Evolutionary conservation across 371 early-diverging fungal species (phyloP).

Genomic region (Mycotypha africana): DNA sequence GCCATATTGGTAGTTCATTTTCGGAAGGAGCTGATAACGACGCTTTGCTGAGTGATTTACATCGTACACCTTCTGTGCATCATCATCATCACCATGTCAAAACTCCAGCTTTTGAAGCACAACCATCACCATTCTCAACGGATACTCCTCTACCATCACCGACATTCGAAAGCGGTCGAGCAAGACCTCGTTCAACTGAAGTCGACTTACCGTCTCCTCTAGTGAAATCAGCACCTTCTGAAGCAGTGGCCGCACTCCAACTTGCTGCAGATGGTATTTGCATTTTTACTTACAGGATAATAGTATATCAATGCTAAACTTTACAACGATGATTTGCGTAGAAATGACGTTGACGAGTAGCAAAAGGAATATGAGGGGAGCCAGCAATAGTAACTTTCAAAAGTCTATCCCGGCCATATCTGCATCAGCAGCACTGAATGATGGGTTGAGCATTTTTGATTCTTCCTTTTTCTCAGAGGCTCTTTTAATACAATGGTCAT

Average conservation of each 20-base stretch:
- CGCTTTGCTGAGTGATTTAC: not conserved
- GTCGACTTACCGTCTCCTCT: slow-evolving; percentile 26
- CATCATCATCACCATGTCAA: slow-evolving; percentile 33
- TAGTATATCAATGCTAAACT: no score
- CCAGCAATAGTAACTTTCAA: no score
- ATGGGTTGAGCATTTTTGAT: slow-evolving; percentile 33
- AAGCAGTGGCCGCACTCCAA: slow-evolving; percentile 42
- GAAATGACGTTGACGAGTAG: no score
- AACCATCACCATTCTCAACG: not conserved
- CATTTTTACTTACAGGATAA: no score
- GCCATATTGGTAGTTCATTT: no score
- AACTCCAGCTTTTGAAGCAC: slow-evolving; percentile 27
- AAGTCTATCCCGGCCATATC: no score
- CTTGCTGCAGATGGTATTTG: slow-evolving; percentile 44
- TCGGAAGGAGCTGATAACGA: no score
- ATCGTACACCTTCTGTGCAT: slow-evolving; percentile 24
- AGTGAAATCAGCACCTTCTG: slow-evolving; percentile 24
- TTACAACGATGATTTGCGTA: no score
- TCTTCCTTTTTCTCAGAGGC: slow-evolving; percentile 55
- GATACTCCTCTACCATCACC: slow-evolving; percentile 24
- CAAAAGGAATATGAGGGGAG: no score
- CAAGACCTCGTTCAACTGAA: no score
- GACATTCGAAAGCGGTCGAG: slow-evolving; percentile 7
- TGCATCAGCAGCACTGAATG: no score
- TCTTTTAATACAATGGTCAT: slow-evolving; percentile 56